Percentiles rank a stretch among this genome's conserved stretches.
These are phyloP conservation scores for Backusella mclennaniae DNA, from an alignment of 192 early-diverging fungal species.

Conservation along the genomic window DNA sequence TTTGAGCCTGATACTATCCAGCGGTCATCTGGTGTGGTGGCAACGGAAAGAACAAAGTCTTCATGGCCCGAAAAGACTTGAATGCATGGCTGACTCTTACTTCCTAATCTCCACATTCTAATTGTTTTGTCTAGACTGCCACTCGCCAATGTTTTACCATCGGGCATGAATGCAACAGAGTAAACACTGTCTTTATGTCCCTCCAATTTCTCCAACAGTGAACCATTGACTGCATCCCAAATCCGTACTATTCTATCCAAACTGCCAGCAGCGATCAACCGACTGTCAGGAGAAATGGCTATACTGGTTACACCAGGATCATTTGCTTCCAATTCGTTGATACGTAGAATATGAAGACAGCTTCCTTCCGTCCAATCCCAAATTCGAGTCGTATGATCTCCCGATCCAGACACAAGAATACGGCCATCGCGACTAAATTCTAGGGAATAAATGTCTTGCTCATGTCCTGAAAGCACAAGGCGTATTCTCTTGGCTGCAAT, in stretches of 20 bases:
- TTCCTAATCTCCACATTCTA: conserved; percentile 85
- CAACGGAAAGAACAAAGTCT: conserved; percentile 97
- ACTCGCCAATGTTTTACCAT: conserved; percentile 88
- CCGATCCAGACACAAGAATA: conserved; percentile 89
- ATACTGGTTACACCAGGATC: conserved; percentile 96
- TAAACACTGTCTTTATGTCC: conserved; percentile 98
- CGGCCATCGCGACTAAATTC: conserved; percentile 93
- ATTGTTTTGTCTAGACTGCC: conserved; percentile 93
- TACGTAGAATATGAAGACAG: conserved; percentile 67
- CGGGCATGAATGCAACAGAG: conserved; percentile 92
- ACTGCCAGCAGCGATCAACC: conserved; percentile 87
- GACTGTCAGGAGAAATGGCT: conserved; percentile 89
- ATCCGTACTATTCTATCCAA: conserved; percentile 93
- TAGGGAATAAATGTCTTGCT: conserved; percentile 96
- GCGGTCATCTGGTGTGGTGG: conserved; percentile 77
- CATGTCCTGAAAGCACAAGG: conserved; percentile 79
- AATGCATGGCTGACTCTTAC: conserved; percentile 36
- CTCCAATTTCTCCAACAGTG: conserved; percentile 84
- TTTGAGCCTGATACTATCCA: conserved; percentile 94
- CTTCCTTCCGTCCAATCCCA: conserved; percentile 86
- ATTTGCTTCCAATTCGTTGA: conserved; percentile 78
- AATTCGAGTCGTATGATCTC: conserved; percentile 82
- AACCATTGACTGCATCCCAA: conserved; percentile 83
- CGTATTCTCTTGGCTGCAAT: conserved; percentile 61
- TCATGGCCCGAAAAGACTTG: conserved; percentile 46